A percentile compares a stretch with the other conserved stretches of the same genome.
phyloP scores from a whole-genome alignment of 345 rosid genomes.

The Eucalyptus fibrosa region DNA sequence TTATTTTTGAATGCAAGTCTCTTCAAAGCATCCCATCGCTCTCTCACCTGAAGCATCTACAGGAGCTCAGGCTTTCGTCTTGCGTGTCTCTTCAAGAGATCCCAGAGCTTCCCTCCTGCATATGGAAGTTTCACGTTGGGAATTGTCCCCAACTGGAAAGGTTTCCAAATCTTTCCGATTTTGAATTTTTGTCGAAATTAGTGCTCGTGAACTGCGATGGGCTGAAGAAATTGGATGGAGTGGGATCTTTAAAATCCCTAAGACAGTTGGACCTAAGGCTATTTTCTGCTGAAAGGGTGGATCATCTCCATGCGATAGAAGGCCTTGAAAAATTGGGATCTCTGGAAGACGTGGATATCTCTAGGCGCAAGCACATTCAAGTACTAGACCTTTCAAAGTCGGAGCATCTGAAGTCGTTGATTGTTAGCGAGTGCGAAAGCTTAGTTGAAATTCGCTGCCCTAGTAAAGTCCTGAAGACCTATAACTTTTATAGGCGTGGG shows the following conservation, averaged over 20 bases:
- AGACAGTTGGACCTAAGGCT: accelerated
- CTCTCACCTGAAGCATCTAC: no score
- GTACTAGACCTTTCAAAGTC: no score
- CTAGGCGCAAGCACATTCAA: no score
- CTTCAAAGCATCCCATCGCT: no score
- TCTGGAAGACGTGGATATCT: accelerated
- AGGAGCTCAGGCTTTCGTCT: accelerated
- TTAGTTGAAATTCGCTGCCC: no score
- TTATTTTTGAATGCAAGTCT: accelerated
- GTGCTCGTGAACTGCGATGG: accelerated
- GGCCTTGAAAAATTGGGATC: not conserved
- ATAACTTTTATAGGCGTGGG: accelerated
- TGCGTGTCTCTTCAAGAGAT: no score
- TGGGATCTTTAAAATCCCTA: not conserved
- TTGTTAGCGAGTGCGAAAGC: accelerated
- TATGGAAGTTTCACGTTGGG: accelerated
- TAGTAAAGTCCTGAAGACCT: no score
- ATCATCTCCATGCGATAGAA: not conserved
- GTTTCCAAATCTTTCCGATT: not conserved
- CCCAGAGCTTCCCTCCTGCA: not conserved
- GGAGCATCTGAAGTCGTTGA: accelerated
- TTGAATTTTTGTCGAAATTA: not conserved
- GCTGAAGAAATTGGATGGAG: not conserved
- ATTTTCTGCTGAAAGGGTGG: accelerated
- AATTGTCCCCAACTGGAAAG: accelerated